These are phyloP conservation scores for Lyophyllum shimeji DNA, from an alignment of 768 basidiomycete genomes.

Conservation along the genomic window DNA sequence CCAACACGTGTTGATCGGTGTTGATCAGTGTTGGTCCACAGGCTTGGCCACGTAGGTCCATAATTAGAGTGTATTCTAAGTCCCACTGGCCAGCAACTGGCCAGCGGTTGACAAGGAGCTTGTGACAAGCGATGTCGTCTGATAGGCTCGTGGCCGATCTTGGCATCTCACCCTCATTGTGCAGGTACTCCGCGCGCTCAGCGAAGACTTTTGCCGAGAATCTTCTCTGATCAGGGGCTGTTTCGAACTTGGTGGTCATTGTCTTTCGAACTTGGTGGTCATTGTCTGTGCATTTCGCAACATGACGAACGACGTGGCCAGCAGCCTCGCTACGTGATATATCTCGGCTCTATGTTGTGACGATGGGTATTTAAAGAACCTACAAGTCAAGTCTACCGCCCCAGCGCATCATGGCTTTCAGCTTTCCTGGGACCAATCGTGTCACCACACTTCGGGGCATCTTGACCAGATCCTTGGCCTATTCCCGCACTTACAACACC, in stretches of 20 bases:
- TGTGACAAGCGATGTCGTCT: neutral
- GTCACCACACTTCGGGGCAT: neutral
- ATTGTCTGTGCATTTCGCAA: neutral
- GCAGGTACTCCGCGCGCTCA: neutral
- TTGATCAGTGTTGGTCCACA: too few species aligned
- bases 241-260: too few species aligned
- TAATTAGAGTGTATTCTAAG: too few species aligned
- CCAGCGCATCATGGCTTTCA: neutral
- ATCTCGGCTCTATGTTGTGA: neutral
- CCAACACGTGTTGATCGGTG: too few species aligned
- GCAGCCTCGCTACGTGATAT: neutral
- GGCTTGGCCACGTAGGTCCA: too few species aligned
- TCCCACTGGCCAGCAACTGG: too few species aligned
- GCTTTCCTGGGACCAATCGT: neutral
- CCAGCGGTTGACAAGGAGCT: too few species aligned
- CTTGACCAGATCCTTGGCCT: neutral
- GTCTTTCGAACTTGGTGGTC: neutral
- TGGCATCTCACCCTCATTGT: neutral
- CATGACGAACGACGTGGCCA: neutral
- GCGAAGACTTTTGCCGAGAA: neutral
- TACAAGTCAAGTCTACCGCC: neutral
- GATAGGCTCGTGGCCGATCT: neutral
- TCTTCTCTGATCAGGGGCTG: neutral
- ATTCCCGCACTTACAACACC: neutral
- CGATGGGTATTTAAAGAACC: neutral